phyloP scores from a whole-genome alignment of 352 stramenopile species.

The Globisporangium uncinulatum region DNA sequence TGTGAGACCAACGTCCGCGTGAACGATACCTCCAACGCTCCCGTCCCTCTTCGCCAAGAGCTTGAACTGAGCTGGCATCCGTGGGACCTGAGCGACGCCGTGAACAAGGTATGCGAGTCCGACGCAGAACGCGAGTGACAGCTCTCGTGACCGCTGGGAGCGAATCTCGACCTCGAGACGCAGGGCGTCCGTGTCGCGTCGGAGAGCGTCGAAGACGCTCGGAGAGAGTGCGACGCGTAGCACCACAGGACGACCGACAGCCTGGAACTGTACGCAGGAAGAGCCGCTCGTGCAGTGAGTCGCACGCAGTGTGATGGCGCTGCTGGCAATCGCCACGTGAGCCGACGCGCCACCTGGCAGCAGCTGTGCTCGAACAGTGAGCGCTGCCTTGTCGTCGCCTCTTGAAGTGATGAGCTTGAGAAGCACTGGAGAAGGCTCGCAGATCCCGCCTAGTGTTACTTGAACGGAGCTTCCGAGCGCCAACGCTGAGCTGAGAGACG shows the following conservation, averaged over 20 bases:
- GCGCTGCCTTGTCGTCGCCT: not conserved
- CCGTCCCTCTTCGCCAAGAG: slow-evolving; percentile 1
- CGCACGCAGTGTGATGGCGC: not conserved
- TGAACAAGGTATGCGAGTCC: not conserved
- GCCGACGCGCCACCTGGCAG: not conserved
- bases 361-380: slow-evolving; percentile 2
- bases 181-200: not conserved
- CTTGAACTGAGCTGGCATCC: slow-evolving; percentile 2
- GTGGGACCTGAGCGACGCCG: not conserved
- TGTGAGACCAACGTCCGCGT: not conserved
- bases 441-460: slow-evolving; percentile 5
- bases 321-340: not conserved
- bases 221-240: slow-evolving; percentile 7
- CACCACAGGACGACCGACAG: not conserved
- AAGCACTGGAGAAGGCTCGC: not conserved
- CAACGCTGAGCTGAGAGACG: not conserved
- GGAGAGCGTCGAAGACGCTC: slow-evolving; percentile 7
- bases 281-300: not conserved
- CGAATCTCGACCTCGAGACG: slow-evolving; percentile 10
- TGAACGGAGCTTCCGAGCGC: slow-evolving; percentile 3
- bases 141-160: slow-evolving; percentile 7
- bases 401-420: not conserved
- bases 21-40: slow-evolving; percentile 1
- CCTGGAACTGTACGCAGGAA: slow-evolving; percentile 1
- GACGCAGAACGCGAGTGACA: slow-evolving; percentile 7